Base-by-base conservation (phyloP, 106 monocot species). In the Apostasia shenzhenica region DNA sequence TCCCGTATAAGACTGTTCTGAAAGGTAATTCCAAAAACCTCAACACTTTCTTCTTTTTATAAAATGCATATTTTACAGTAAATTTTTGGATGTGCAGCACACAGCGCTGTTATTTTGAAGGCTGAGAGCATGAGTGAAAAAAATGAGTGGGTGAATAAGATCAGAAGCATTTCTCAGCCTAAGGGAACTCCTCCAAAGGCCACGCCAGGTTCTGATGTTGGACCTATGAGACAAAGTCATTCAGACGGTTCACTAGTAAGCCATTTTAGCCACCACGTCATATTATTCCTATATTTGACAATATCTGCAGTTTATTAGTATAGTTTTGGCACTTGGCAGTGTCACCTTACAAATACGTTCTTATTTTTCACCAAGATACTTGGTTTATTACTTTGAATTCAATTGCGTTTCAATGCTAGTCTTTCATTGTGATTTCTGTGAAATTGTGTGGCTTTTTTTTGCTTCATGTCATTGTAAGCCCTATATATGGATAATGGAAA, bases 191-290 rank as follows among this genome's bases (percentile, higher is more conserved):
- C 72, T 70, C 53, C 43, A 11, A 89, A 80, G 66, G 86, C 82
- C 14, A 52, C 74, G 41, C 40, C 78, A 53, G 47, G 73, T 63
- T 74, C 73, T 56, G 88, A 86, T 54, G 79, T 51, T 76, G 81
- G 82, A 14, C 75, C 90, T 49, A 86, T 92, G 40, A 81, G 91
- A 63, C 95, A 95, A 72, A 95, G 89, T 67, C 80, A 62, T 77
- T 95, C 95, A 45, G 95, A 95, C 76, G 95, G 95, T 56, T 89
- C 91, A 46, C 73, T 92, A 61, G 95, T 95, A 86, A 83, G 81
- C 78, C 63, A 8, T 65, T 50, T 26, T 26, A 26, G 26, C 26
- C 26, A 26, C 26, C 26, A 26, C 26, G 26, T 26, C 26, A 26
- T 26, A 26, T 26, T 26, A 26, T 26, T 26, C 26, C 26, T 26